Evolutionary conservation across 148 eudicot genomes (phyloP).

Genomic region (Dysphania ambrosioides): DNA sequence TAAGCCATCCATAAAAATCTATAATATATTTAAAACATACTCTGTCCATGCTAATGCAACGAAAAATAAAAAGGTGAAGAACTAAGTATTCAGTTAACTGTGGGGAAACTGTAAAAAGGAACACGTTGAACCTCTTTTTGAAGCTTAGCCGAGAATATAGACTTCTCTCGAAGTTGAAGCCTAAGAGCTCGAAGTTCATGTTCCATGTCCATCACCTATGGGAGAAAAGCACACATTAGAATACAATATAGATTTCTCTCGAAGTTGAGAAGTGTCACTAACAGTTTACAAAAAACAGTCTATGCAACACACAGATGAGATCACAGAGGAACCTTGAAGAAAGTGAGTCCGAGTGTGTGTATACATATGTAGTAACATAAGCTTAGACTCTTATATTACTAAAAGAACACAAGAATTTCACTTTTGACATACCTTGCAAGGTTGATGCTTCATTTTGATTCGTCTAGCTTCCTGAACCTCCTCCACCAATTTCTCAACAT

Average conservation of each 20-base stretch:
- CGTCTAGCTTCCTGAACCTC: conserved; percentile 96
- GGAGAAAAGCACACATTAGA: conserved; percentile 1
- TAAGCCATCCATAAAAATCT: background rate
- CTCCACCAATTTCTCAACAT: conserved; percentile 71
- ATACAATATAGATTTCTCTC: too few species aligned
- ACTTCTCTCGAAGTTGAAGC: conserved; percentile 76
- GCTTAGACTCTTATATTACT: background rate
- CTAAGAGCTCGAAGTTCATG: conserved; percentile 89
- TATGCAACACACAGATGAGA: background rate
- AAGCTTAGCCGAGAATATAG: conserved; percentile 72
- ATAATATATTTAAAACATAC: background rate
- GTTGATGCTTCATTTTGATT: conserved; percentile 84
- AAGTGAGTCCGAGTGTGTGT: too few species aligned
- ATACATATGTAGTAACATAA: background rate
- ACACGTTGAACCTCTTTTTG: conserved; percentile 69
- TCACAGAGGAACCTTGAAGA: background rate
- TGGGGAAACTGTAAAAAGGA: background rate
- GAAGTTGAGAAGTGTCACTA: background rate
- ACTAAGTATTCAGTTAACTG: background rate
- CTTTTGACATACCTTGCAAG: conserved; percentile 66
- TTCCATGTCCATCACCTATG: conserved; percentile 94
- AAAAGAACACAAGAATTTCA: background rate
- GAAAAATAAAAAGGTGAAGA: background rate
- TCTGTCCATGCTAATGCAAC: too few species aligned
- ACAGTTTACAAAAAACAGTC: background rate